phyloP scores from a whole-genome alignment of 495 filamentous ascomycete genomes.

The Talaromyces borbonicus region DNA sequence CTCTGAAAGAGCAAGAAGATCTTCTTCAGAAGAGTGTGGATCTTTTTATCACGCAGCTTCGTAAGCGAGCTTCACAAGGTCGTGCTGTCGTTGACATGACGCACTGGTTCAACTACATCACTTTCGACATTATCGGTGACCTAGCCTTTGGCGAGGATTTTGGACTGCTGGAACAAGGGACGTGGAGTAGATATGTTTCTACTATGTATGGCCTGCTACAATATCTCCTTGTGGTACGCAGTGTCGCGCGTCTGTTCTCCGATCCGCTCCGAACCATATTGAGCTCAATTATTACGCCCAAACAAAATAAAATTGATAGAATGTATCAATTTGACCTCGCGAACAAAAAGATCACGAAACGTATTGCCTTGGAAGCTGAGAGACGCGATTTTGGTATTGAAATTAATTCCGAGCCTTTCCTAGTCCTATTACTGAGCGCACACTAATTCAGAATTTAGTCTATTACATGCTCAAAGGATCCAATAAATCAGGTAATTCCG shows the following conservation, averaged over 20 bases:
- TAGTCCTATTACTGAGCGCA: not conserved
- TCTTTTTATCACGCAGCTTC: slow-evolving; percentile 22
- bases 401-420: not conserved
- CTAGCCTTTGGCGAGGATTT: slow-evolving; percentile 35
- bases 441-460: slow-evolving; percentile 11
- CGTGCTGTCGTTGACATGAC: slow-evolving; percentile 18
- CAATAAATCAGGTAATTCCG: slow-evolving; percentile 9
- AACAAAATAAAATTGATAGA: not conserved
- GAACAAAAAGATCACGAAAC: slow-evolving; percentile 11
- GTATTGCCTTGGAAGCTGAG: slow-evolving; percentile 10
- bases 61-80: slow-evolving; percentile 19
- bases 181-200: slow-evolving; percentile 30
- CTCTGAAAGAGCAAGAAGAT: slow-evolving; percentile 27
- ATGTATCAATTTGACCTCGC: slow-evolving; percentile 7
- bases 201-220: slow-evolving; percentile 6
- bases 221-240: not conserved
- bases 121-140: slow-evolving; percentile 27
- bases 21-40: slow-evolving; percentile 29
- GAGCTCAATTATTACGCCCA: not conserved
- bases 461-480: slow-evolving; percentile 19
- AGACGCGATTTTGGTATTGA: slow-evolving; percentile 15
- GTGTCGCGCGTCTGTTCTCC: not conserved
- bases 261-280: not conserved
- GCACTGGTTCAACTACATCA: slow-evolving; percentile 24
- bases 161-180: slow-evolving; percentile 29